Evolutionary conservation across 1,284 basidiomycete species (phyloP).

Genomic region (Apiotrichum domesticum): DNA sequence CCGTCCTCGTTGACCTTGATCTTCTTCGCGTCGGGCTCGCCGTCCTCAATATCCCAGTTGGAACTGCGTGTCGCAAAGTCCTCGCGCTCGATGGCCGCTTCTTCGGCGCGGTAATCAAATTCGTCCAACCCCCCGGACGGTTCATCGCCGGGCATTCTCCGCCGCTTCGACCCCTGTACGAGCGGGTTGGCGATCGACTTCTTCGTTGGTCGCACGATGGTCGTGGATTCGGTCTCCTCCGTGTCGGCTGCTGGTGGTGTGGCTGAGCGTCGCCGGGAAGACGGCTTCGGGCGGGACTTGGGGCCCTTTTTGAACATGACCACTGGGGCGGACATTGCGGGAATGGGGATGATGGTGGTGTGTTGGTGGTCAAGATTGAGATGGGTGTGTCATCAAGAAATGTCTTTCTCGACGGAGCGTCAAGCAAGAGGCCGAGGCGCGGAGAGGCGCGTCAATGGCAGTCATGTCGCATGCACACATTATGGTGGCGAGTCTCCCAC

Average conservation of each 20-base stretch:
- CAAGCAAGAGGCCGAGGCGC: too few species aligned
- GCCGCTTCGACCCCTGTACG: constrained; percentile 75
- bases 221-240: constrained; percentile 18
- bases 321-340: constrained; percentile 47
- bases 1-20: constrained; percentile 46
- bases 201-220: constrained; percentile 66
- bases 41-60: constrained; percentile 48
- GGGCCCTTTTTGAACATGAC: constrained; percentile 84
- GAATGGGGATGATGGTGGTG: not conserved
- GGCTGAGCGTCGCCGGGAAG: constrained; percentile 60
- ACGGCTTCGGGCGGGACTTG: constrained; percentile 57
- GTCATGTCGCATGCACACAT: too few species aligned
- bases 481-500: too few species aligned
- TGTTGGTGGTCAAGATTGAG: not conserved
- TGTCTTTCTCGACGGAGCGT: not conserved
- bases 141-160: constrained; percentile 59
- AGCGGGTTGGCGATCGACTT: constrained; percentile 64
- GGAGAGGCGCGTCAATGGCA: too few species aligned
- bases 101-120: constrained; percentile 52
- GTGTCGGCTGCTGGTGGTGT: constrained; percentile 52
- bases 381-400: not conserved
- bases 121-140: constrained; percentile 57
- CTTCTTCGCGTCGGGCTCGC: constrained; percentile 21
- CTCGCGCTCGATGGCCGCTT: constrained; percentile 26
- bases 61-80: constrained; percentile 44